Conservation (phyloP, 495 filamentous ascomycete species). For the Trichoderma gamsii region DNA sequence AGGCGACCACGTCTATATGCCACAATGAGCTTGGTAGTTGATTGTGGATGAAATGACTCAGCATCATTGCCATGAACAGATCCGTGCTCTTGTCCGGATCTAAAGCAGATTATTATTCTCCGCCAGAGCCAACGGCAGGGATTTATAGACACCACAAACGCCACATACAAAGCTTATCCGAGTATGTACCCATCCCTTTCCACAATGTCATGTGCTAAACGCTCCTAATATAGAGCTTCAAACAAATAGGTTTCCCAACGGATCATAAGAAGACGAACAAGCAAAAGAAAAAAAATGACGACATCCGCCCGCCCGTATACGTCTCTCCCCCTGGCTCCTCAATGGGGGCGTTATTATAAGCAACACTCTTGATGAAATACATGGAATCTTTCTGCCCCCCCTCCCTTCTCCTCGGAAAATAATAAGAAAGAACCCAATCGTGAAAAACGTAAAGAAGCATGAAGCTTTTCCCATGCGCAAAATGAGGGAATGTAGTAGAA, state of each 20-base stretch:
- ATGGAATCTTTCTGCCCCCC: too few species aligned
- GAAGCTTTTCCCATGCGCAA: constrained; percentile 10
- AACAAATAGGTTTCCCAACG: not conserved
- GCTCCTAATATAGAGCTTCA: constrained; percentile 5
- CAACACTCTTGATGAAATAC: not conserved
- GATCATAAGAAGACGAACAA: not conserved
- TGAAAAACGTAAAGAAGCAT: not conserved
- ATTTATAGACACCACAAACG: constrained; percentile 13
- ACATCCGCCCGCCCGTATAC: not conserved
- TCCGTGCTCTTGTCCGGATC: constrained; percentile 3
- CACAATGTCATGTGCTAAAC: constrained; percentile 10
- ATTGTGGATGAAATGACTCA: not conserved
- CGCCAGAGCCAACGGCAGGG: constrained; percentile 11
- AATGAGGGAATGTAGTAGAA: constrained; percentile 27
- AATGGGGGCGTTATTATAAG: not conserved
- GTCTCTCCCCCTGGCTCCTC: not conserved
- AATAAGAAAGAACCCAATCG: not conserved
- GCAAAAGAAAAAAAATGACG: not conserved
- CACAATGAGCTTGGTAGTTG: not conserved
- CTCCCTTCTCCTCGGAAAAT: not conserved
- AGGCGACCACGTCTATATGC: constrained; percentile 5
- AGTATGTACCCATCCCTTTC: constrained; percentile 10
- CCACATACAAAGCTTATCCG: constrained; percentile 11
- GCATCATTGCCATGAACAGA: constrained; percentile 9
- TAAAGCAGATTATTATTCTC: constrained; percentile 6